Base-by-base conservation (phyloP, 345 rosid genomes). In the Laguncularia racemosa region DNA sequence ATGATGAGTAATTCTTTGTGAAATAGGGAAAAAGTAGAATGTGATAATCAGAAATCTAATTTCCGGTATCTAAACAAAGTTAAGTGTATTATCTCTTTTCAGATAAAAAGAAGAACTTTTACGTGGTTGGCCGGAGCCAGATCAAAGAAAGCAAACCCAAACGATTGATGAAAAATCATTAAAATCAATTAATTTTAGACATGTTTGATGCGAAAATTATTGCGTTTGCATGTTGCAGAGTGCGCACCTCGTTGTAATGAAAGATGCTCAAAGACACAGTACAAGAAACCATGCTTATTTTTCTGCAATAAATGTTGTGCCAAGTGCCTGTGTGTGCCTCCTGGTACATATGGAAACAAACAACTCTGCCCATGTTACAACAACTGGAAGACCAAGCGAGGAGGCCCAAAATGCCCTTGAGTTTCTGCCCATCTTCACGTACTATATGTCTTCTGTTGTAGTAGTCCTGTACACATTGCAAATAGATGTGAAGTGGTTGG, bases 241-340 rank as follows among this genome's bases (percentile, higher is more conserved):
- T 78, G 82, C 10, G 72, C 53, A 1, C 73, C 77, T 0, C 70
- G 68, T 0, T 85, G 91, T 73, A 43, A 40, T 2, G 48, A 18
- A 20, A 82, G 91, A 60, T 85, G 91, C 66, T 78, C 76, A 15
- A 69, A 58, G 54, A 84, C 88, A 47, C 72, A 72, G 28, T 63
- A 70, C 65, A 65, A 58, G 72, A 75, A 82, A 66, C 77, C 86
- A 45, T 85, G 88, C 75, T 44, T 85, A 63, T 82, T 82, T 76
- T 85, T 82, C 59, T 85, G 91, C 58, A 65, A 76, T 0, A 82
- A 82, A 58, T 85, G 91, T 67, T 82, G 91, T 49, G 79, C 66
- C 19, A 66, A 64, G 70, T 85, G 91, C 83, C 57, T 78, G 72
- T 85, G 92, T 61, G 90, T 78, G 60, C 90, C 90, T 26, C 77